phyloP scores from a whole-genome alignment of 140 eudicot genomes.

The Flaveria floridana region DNA sequence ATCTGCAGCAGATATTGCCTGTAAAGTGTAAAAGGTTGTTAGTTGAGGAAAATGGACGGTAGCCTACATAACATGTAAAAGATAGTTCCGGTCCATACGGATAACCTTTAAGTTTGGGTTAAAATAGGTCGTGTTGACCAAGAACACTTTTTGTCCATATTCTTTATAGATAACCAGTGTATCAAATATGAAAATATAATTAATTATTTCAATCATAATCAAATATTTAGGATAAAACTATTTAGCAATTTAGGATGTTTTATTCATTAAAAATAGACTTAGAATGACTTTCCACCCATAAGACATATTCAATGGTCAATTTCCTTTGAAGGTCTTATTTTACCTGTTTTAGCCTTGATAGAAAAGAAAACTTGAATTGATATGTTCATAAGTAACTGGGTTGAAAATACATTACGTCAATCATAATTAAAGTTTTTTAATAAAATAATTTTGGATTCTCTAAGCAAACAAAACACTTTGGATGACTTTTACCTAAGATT shows the following conservation, averaged over 20 bases:
- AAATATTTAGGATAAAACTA: background rate
- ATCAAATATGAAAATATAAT: background rate
- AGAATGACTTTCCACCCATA: background rate
- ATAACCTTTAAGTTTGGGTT: slow-evolving; percentile 6
- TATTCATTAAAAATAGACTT: background rate
- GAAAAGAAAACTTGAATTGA: background rate
- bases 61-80: background rate
- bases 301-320: background rate
- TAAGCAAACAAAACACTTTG: background rate
- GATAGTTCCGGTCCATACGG: background rate
- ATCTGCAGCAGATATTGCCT: slow-evolving; percentile 90
- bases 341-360: background rate
- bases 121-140: background rate
- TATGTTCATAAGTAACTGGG: background rate
- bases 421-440: background rate
- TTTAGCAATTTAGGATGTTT: background rate
- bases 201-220: slow-evolving; percentile 2
- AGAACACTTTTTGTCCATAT: slow-evolving; percentile 7
- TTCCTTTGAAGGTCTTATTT: background rate
- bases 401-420: background rate
- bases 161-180: slow-evolving; percentile 1
- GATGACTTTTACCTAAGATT: slow-evolving; percentile 18
- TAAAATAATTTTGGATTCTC: background rate
- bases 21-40: slow-evolving; percentile 26
- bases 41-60: background rate